phyloP scores from a whole-genome alignment of 306 rosid genomes.

The Citrullus mucosospermus region DNA sequence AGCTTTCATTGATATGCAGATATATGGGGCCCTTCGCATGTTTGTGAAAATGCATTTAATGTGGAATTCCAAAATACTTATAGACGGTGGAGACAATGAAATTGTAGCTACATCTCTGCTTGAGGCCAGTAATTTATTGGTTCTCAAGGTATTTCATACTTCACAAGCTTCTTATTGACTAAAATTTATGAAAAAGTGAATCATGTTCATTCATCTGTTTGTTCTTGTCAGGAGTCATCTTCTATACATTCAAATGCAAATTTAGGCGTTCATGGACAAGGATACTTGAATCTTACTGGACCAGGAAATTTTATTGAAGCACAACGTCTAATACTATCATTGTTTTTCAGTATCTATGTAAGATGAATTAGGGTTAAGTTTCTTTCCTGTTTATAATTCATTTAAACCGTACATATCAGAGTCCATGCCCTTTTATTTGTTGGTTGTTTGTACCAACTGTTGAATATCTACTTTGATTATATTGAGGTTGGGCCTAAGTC shows the following conservation, averaged over 20 bases:
- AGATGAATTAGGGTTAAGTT: slow-evolving; percentile 17
- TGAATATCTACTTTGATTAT: slow-evolving; percentile 21
- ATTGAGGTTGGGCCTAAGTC: slow-evolving; percentile 81
- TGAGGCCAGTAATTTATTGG: slow-evolving; percentile 89
- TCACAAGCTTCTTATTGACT: slow-evolving; percentile 8
- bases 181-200: slow-evolving; percentile 1
- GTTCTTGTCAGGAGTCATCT: slow-evolving; percentile 61
- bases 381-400: background rate
- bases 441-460: background rate
- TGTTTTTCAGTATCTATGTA: slow-evolving; percentile 68
- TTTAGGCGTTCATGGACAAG: slow-evolving; percentile 98
- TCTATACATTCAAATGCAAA: slow-evolving; percentile 83
- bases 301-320: slow-evolving; percentile 92
- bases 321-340: slow-evolving; percentile 64
- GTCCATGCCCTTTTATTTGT: background rate
- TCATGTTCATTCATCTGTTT: slow-evolving; percentile 16
- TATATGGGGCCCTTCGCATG: slow-evolving; percentile 95
- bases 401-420: background rate
- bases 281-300: slow-evolving; percentile 82
- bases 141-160: slow-evolving; percentile 63
- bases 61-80: slow-evolving; percentile 81
- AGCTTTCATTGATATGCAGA: slow-evolving; percentile 25
- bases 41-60: slow-evolving; percentile 86
- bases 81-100: slow-evolving; percentile 59
- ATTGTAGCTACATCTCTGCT: slow-evolving; percentile 73